Percentiles rank a stretch among this genome's conserved stretches.
These are phyloP conservation scores for Sugiyamaella japonica DNA, from an alignment of 1,139 yeast genomes.

Conservation along the genomic window DNA sequence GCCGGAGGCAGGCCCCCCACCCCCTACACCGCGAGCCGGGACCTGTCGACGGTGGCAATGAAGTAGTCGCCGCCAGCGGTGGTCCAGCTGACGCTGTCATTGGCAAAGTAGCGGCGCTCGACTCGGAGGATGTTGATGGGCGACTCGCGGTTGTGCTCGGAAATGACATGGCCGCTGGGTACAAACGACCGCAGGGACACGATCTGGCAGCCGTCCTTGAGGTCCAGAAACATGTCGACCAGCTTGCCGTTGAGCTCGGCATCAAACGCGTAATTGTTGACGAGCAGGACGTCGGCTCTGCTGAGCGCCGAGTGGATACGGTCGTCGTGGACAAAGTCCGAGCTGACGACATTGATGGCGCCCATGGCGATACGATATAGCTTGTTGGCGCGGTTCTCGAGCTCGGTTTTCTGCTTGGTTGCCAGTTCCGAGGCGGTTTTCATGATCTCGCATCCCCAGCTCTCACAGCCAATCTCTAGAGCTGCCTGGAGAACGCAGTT, in stretches of 20 bases:
- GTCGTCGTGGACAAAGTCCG: constrained; percentile 67
- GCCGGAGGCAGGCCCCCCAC: no score
- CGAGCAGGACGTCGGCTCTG: constrained; percentile 68
- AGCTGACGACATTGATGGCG: constrained; percentile 56
- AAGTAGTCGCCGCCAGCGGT: constrained; percentile 79
- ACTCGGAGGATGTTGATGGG: constrained; percentile 64
- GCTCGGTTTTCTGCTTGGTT: constrained; percentile 56
- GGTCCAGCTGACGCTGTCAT: constrained; percentile 86
- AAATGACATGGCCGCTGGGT: constrained; percentile 52
- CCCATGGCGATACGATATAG: constrained; percentile 64
- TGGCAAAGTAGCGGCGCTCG: constrained; percentile 62
- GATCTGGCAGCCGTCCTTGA: constrained; percentile 74
- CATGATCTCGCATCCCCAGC: constrained; percentile 93
- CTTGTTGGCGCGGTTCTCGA: constrained; percentile 55
- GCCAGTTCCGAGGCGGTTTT: constrained; percentile 74
- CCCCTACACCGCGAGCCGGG: background rate
- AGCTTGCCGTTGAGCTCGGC: constrained; percentile 67
- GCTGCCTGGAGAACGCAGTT: constrained; percentile 91
- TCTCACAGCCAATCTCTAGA: constrained; percentile 74
- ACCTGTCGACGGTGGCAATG: constrained; percentile 64
- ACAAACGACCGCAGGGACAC: constrained; percentile 77
- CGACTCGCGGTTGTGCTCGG: constrained; percentile 53
- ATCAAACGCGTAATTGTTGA: constrained; percentile 83
- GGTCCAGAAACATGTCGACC: constrained; percentile 60
- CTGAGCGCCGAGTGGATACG: constrained; percentile 55